Base-by-base conservation (phyloP, 805 yeast species). In the Yarrowia sp. region DNA sequence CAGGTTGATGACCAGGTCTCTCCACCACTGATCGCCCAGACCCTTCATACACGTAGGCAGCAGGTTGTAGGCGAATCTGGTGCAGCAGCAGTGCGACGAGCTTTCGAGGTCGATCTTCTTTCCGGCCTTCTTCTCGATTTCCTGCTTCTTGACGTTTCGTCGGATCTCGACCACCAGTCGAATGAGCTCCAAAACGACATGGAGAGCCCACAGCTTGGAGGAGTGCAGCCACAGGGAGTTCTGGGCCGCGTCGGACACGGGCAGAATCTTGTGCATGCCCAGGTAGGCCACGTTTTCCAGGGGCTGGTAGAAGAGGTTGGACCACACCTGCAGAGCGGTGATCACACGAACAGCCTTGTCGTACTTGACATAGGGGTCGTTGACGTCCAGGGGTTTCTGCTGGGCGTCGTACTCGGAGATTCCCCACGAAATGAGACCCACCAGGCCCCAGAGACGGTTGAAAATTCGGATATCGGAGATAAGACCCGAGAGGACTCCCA, bases 271-370 rank as follows among this genome's bases (percentile, higher is more conserved):
- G 72, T 80, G 79, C 52, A 74, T 68, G 24, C 75, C 78, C 52
- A 80, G 71, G 56, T 78, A 80, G 2, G 83, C 83, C 14, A 77
- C 52, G 68, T 81, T 78, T 72, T 80, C 83, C 12, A 80, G 73
- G 3, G 79, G 71, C 71, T 80, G 83, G 74, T 79, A 81, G 19
- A 71, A 52, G 14, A 77, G 68, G 47, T 77, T 78, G 42, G 78
- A 70, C n/a, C 74, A 70, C 2, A 79, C 79, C 72, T 80, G 81
- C 17, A 72, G 49, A 63, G 76, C 76, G 40, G 77, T 76, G 36
- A 76, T 72, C 17, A 56, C 55, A n/a, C 76, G 69, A 47, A 77
- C 71, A 14, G 77, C 65, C 39, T 42, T 43, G 68, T 79, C 80
- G 55, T 61, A 47, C 43, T 39, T 46, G 55, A 42, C 14, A 55